Evolutionary conservation across 1,139 yeast species (phyloP), one percentile per base, ranked within the genome.

Genomic region (Candida buenavistaensis): DNA sequence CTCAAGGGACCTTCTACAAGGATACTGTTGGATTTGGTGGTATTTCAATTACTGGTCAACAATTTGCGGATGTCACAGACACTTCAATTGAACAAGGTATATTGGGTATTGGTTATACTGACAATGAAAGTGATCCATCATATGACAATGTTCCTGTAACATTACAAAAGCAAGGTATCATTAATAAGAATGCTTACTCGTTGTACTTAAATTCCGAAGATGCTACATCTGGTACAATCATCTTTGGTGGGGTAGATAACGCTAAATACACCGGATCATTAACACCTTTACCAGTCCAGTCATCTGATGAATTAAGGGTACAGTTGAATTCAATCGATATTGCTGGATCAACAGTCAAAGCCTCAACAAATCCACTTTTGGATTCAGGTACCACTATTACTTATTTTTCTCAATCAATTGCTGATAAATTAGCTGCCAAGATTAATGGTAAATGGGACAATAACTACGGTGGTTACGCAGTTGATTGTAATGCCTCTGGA

Each of bases 1-100:
- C 84, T 31, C 71, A 75, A 54, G 69, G 77, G 38, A 57, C 66
- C 37, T 81, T 86, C 87, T 68, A 78, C 32, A 55, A 64, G 42
- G 76, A 86, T 44, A 30, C 32, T 42, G 27, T 50, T 13, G 20
- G 20, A 7, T 26, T 50, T 5, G 44, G 46, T 22, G 48, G 43
- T 26, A 33, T 38, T 21, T 28, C 36, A 5, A 22, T 44, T 20
- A 40, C 35, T 14, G 22, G 23, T 2, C 46, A 45, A 12, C 45
- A 50, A 35, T 50, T 55, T 39, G 59, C 47, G 15, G 47, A 36
- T 30, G 57, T 39, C 14, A 28, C 30, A 10, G 12, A 28, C 2
- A 38, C 50, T 6, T 34, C 41, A 5, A 36, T 35, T 8, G 30
- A 13, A 8, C 26, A 20, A 21, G 57, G 58, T 16, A 28, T 52